Percentiles rank a stretch among this genome's conserved stretches.
Evolutionary conservation across 768 basidiomycete genomes (phyloP).

Genomic region (Mrakia frigida): DNA sequence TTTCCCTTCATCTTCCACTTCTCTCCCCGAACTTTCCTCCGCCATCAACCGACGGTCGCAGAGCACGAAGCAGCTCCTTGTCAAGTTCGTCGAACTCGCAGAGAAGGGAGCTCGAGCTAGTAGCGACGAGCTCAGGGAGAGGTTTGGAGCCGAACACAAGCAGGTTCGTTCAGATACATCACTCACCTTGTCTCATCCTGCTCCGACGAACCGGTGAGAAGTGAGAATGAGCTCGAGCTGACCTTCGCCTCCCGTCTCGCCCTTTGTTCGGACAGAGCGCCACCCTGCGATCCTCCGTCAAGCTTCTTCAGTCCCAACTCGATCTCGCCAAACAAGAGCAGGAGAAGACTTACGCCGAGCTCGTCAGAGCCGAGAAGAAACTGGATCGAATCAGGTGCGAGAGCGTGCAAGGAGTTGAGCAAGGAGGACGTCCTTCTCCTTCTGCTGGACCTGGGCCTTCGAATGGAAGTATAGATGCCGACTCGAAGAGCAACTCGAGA

Average conservation of each 20-base stretch:
- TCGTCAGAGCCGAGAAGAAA: slow-evolving; percentile 38
- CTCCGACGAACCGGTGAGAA: background rate
- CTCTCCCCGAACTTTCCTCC: slow-evolving; percentile 17
- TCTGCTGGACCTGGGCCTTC: background rate
- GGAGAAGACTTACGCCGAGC: slow-evolving; percentile 32
- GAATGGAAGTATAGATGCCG: background rate
- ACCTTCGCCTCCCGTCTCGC: background rate
- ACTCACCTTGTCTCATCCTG: too few relatives aligned
- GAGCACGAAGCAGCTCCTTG: slow-evolving; percentile 25
- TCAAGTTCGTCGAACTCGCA: slow-evolving; percentile 32
- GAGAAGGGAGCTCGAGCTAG: slow-evolving; percentile 27
- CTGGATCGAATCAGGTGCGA: slow-evolving; percentile 35
- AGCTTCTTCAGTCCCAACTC: slow-evolving; percentile 35
- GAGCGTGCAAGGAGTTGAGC: slow-evolving; percentile 37
- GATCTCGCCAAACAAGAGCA: slow-evolving; percentile 33
- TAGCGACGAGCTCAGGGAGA: slow-evolving; percentile 38
- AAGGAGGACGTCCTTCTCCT: slow-evolving; percentile 6
- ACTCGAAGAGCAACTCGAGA: background rate
- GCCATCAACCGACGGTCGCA: slow-evolving; percentile 28
- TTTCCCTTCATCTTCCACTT: background rate
- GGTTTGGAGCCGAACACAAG: slow-evolving; percentile 47
- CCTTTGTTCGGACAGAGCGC: slow-evolving; percentile 18
- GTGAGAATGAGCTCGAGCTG: background rate
- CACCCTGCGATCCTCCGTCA: slow-evolving; percentile 33
- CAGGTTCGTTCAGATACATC: slow-evolving; percentile 49